Conservation (phyloP, 1,284 basidiomycete species). For the Phellopilus nigrolimitatus region DNA sequence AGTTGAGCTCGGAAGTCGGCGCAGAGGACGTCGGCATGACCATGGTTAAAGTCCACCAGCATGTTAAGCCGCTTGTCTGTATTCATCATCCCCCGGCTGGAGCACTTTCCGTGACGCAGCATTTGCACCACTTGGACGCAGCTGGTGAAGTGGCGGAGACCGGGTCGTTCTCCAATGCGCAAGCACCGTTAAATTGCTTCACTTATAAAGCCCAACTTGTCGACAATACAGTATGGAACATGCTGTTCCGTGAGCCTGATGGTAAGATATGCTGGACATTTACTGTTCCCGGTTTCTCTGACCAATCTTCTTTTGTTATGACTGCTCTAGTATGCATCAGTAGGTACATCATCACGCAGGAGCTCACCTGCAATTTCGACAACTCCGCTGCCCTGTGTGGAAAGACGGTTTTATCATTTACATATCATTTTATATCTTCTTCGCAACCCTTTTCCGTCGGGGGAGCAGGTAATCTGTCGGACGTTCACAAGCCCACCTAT, state of each 20-base stretch:
- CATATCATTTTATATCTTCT: conserved; percentile 13
- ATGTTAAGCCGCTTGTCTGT: conserved; percentile 8
- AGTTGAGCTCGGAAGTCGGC: too few species aligned
- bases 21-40: neutral
- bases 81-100: conserved; percentile 2
- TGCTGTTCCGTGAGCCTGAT: conserved; percentile 11
- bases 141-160: neutral
- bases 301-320: neutral
- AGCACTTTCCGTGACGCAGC: neutral
- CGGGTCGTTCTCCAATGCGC: neutral
- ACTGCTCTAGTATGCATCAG: neutral
- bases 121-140: neutral
- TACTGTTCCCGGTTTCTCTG: neutral
- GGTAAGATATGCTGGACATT: conserved; percentile 7
- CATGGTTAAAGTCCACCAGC: neutral
- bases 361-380: conserved; percentile 11
- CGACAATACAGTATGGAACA: conserved; percentile 6
- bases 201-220: conserved; percentile 12
- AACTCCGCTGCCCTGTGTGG: conserved; percentile 3
- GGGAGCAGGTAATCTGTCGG: neutral
- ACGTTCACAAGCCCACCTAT: neutral
- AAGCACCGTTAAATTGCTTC: conserved; percentile 9
- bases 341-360: conserved; percentile 15
- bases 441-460: neutral
- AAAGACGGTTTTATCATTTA: conserved; percentile 12